phyloP scores from a whole-genome alignment of 768 basidiomycete species.

The Russula emetica region DNA sequence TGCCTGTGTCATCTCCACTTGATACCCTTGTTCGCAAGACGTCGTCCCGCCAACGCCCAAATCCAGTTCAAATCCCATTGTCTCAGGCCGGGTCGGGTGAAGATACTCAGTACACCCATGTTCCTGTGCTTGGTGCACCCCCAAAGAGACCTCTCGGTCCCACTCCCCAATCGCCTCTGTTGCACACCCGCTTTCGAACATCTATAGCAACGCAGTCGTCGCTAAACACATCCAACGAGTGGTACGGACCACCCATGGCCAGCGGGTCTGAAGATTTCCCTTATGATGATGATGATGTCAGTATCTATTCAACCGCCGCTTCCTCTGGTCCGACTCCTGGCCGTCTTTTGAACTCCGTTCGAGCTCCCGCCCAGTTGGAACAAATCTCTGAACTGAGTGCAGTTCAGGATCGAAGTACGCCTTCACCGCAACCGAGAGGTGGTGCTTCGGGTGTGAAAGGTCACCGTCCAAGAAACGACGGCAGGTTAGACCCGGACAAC shows the following conservation, averaged over 20 bases:
- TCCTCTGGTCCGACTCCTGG: constrained; percentile 38
- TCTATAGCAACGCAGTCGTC: constrained; percentile 40
- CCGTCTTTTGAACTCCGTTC: background rate
- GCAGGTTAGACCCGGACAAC: constrained; percentile 27
- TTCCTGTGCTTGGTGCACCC: constrained; percentile 21
- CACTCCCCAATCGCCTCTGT: constrained; percentile 43
- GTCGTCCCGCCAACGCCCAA: constrained; percentile 42
- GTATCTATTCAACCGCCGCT: constrained; percentile 40
- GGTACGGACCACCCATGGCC: constrained; percentile 20
- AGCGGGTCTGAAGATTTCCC: constrained; percentile 20
- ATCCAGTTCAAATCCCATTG: constrained; percentile 16
- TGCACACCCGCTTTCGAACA: constrained; percentile 46
- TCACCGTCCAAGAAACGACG: constrained; percentile 3
- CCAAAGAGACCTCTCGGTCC: constrained; percentile 14
- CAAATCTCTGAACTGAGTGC: background rate
- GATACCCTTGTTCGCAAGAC: constrained; percentile 52
- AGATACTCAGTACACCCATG: background rate
- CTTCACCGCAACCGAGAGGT: background rate
- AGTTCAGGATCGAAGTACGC: background rate
- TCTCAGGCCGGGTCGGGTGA: constrained; percentile 7
- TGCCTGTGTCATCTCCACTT: constrained; percentile 48
- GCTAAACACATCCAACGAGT: constrained; percentile 27
- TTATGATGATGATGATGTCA: constrained; percentile 40
- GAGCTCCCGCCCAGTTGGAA: background rate
- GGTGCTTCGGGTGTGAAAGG: background rate